Conservation (phyloP, 164 flowering plant species). For the Litsea cubeba region DNA sequence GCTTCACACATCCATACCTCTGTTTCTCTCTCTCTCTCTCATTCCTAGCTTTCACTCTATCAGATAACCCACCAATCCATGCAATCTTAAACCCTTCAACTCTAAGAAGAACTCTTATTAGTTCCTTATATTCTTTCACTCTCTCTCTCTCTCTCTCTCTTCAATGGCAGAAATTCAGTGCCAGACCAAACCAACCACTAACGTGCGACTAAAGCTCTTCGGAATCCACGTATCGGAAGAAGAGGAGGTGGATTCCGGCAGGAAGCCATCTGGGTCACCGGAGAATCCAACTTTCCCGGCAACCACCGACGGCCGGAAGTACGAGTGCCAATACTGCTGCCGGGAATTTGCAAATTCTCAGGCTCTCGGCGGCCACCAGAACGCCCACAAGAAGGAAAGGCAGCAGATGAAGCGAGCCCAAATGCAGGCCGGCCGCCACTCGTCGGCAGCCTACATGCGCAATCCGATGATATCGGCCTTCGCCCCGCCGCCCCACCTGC, state of each 20-base stretch:
- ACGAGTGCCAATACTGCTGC: slow-evolving; percentile 94
- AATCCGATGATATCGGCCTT: slow-evolving; percentile 63
- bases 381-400: slow-evolving; percentile 93
- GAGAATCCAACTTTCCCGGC: slow-evolving; percentile 28
- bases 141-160: slow-evolving; percentile 13
- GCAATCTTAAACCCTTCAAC: not conserved
- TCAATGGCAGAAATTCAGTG: slow-evolving; percentile 47
- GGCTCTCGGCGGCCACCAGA: slow-evolving; percentile 97
- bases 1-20: slow-evolving; percentile 1
- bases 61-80: slow-evolving; percentile 3
- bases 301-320: slow-evolving; percentile 54
- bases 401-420: slow-evolving; percentile 88
- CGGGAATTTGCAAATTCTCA: slow-evolving; percentile 93
- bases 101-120: not conserved
- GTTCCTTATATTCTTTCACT: not conserved
- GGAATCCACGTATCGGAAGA: slow-evolving; percentile 69
- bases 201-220: slow-evolving; percentile 56
- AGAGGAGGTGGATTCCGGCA: slow-evolving; percentile 37
- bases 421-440: slow-evolving; percentile 58
- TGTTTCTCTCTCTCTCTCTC: not conserved
- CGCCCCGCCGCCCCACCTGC: slow-evolving; percentile 59
- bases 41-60: too few species aligned
- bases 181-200: slow-evolving; percentile 19
- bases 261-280: slow-evolving; percentile 33
- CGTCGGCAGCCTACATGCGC: slow-evolving; percentile 47